These are phyloP conservation scores for Psilocybe azurescens DNA, from an alignment of 768 basidiomycete species.

Conservation along the genomic window DNA sequence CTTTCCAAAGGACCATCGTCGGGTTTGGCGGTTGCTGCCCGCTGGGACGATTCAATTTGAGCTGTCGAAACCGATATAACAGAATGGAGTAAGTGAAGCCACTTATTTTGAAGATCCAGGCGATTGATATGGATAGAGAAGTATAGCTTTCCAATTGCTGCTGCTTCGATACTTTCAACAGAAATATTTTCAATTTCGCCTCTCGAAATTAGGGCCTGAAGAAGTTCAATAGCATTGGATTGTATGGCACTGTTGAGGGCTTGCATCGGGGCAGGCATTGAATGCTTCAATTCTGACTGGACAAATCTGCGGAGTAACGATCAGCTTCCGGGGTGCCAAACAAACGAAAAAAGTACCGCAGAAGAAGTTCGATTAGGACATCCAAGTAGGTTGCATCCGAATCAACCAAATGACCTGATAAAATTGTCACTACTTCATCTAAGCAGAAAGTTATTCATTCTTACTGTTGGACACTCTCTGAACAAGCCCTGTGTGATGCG, in stretches of 20 bases:
- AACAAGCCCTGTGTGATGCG: conserved; percentile 65
- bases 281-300: conserved; percentile 73
- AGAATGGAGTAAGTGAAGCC: conserved; percentile 89
- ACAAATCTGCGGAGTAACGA: conserved; percentile 56
- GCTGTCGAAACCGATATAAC: conserved; percentile 70
- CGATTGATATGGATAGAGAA: conserved; percentile 69
- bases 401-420: conserved; percentile 44
- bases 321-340: not conserved
- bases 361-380: conserved; percentile 70
- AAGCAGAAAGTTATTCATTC: conserved; percentile 20
- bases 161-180: conserved; percentile 70
- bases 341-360: conserved; percentile 56
- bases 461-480: conserved; percentile 67
- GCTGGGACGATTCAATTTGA: conserved; percentile 34
- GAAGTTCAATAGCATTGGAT: conserved; percentile 75
- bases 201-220: conserved; percentile 82
- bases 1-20: conserved; percentile 37
- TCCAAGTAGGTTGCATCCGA: conserved; percentile 78
- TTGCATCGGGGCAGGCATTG: conserved; percentile 55
- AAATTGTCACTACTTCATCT: conserved; percentile 6
- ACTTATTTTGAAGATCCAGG: conserved; percentile 90
- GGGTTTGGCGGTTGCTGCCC: conserved; percentile 25
- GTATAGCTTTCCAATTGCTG: conserved; percentile 78
- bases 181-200: conserved; percentile 74
- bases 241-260: conserved; percentile 71